Evolutionary conservation across 192 early-diverging fungal species (phyloP), one percentile per base, ranked within the genome.

Genomic region (Pecoramyces ruminantium): DNA sequence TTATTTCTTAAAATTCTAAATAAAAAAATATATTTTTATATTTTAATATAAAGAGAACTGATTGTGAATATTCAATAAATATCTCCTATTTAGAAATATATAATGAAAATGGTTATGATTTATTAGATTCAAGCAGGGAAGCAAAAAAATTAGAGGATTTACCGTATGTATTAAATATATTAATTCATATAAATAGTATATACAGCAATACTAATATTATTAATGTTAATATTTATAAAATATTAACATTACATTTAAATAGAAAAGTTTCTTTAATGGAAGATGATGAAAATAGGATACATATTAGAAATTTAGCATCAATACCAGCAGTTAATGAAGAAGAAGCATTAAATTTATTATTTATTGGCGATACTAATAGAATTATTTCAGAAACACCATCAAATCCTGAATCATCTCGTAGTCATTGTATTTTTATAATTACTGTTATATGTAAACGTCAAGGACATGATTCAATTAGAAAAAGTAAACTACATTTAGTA

Each of bases 311-410:
- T 79, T 85, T 92, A 29, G 85, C 88, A 8, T 77, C 29, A 39
- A 51, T 86, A 28, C 82, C 87, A 5, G 89, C 83, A 18, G 78
- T 79, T 16, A 87, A 82, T 78, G 88, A 89, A 82, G 88, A 90
- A 80, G 88, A 89, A 80, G 90, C 90, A 8, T 80, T 92, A 29
- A 91, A 92, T 81, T 84, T 89, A 27, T 85, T 92, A 3, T 92
- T 92, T 85, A 82, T 91, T 6, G 90, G 90, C 5, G 90, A 92
- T 81, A 92, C 90, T 13, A 92, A 89, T 80, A 78, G 86, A 30
- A 89, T 88, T 86, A 92, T 92, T 87, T 89, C 90, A 29, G 90
- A 92, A 81, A 91, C 90, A 16, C 90, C 90, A 4, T 88, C 87
- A 38, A 92, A 92, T 79, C 89, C 89, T 9, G 84, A 88, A 18